Evolutionary conservation across 2,329 filamentous ascomycete species (phyloP).

Genomic region (Ceratocystis variospora): DNA sequence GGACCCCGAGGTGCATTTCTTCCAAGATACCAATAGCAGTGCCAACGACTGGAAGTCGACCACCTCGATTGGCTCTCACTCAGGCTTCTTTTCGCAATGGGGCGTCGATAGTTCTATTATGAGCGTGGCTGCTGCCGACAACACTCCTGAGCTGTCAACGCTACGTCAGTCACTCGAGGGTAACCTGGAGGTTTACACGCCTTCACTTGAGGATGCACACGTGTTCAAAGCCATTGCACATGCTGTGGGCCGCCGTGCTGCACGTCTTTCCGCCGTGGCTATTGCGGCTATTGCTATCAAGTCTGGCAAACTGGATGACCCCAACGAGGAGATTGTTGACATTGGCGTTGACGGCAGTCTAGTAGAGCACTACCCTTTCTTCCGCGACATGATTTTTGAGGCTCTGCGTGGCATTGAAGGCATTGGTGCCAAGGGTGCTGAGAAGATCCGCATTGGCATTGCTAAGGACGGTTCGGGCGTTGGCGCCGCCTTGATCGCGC

Average conservation of each 20-base stretch:
- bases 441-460: conserved; percentile 83
- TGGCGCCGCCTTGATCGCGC: conserved; percentile 64
- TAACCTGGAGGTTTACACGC: conserved; percentile 59
- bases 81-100: conserved; percentile 65
- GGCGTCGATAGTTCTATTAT: conserved; percentile 84
- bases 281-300: conserved; percentile 74
- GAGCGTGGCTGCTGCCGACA: conserved; percentile 73
- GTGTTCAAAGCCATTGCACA: conserved; percentile 72
- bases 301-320: conserved; percentile 53
- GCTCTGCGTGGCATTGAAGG: conserved; percentile 62
- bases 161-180: conserved; percentile 68
- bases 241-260: conserved; percentile 77
- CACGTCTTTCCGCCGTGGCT: conserved; percentile 73
- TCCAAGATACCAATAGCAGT: conserved; percentile 61
- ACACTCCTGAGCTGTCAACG: conserved; percentile 53
- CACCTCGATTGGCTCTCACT: conserved; percentile 51
- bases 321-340: conserved; percentile 60
- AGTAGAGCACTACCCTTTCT: conserved; percentile 90
- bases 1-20: conserved; percentile 52
- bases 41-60: conserved; percentile 57
- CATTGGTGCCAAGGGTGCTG: conserved; percentile 65
- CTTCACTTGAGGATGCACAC: conserved; percentile 70
- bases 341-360: conserved; percentile 89
- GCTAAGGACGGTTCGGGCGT: conserved; percentile 93
- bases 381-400: conserved; percentile 76